Evolutionary conservation across 2,329 filamentous ascomycete genomes (phyloP).

Genomic region (Cladorrhinum sp.): DNA sequence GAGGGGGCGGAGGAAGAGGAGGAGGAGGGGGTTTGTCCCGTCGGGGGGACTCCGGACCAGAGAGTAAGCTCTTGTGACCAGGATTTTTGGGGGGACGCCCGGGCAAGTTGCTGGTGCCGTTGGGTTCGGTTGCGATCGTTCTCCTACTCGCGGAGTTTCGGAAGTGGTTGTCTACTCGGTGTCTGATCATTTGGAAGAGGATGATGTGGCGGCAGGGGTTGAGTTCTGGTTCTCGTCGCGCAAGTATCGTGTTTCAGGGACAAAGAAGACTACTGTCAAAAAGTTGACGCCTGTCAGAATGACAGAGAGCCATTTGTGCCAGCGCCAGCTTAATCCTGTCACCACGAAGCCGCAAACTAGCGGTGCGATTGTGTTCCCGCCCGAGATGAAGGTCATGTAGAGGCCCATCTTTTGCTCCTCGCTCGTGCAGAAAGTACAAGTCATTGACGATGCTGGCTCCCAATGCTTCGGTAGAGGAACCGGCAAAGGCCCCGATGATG

Average conservation of each 20-base stretch:
- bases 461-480: constrained; percentile 43
- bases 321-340: constrained; percentile 31
- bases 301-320: constrained; percentile 33
- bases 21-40: constrained; percentile 27
- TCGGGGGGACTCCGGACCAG: constrained; percentile 29
- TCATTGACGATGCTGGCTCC: constrained; percentile 37
- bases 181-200: too few relatives aligned
- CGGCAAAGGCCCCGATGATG: constrained; percentile 44
- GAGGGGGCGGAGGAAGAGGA: constrained; percentile 31
- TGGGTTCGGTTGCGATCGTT: neutral
- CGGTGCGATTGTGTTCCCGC: constrained; percentile 33
- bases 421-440: constrained; percentile 35
- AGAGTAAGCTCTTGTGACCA: constrained; percentile 29
- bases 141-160: neutral
- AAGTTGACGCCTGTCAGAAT: constrained; percentile 31
- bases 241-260: constrained; percentile 32
- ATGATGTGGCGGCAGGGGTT: too few relatives aligned
- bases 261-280: constrained; percentile 30
- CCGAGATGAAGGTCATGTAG: constrained; percentile 33
- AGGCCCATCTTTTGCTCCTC: constrained; percentile 33
- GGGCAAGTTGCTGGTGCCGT: too few relatives aligned
- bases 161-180: neutral
- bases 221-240: constrained; percentile 19
- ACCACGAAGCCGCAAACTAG: constrained; percentile 33
- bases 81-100: constrained; percentile 20